Evolutionary conservation across 345 rosid genomes (phyloP).

Genomic region (Psidium friedrichsthalianum): DNA sequence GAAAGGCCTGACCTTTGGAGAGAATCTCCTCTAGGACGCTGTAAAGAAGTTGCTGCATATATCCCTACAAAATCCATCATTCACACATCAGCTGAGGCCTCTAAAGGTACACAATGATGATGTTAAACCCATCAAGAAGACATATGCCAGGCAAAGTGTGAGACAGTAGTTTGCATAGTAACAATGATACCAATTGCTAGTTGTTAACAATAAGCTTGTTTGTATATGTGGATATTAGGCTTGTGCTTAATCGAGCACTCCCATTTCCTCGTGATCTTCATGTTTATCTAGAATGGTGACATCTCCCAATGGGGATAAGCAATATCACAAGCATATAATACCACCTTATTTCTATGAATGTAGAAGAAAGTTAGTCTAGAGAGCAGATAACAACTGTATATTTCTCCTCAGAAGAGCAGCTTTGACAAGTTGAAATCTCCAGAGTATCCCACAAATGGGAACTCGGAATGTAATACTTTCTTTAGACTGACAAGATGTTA

Average conservation of each 20-base stretch:
- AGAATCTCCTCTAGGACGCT: conserved; percentile 48
- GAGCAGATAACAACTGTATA: not conserved
- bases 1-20: conserved; percentile 34
- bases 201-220: not conserved
- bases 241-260: not conserved
- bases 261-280: not conserved
- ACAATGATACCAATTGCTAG: not conserved
- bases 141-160: not conserved
- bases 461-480: not conserved
- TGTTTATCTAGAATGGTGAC: no score
- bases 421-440: not conserved
- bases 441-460: not conserved
- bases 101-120: not conserved
- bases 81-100: not conserved
- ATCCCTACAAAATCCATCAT: conserved; percentile 39
- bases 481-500: not conserved
- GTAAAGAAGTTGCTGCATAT: conserved; percentile 73
- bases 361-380: not conserved
- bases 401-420: not conserved
- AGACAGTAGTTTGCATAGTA: not conserved
- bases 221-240: not conserved
- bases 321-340: not conserved
- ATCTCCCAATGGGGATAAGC: no score
- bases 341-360: not conserved
- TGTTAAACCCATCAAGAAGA: not conserved